These are phyloP conservation scores for Oidium heveae DNA, from an alignment of 2,329 filamentous ascomycete genomes.

Conservation along the genomic window DNA sequence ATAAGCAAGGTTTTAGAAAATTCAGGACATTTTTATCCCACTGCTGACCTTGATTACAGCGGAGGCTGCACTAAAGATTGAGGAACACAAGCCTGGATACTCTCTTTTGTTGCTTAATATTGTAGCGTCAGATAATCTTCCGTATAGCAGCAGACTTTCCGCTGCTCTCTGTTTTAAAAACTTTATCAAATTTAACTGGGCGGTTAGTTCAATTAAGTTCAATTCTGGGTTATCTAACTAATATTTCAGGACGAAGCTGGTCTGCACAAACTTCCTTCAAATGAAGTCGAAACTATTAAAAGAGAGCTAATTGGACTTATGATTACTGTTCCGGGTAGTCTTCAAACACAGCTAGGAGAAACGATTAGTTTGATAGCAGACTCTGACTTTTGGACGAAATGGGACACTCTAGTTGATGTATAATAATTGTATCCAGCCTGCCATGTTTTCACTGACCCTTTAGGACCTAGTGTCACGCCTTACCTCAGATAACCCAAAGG, in stretches of 20 bases:
- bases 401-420: slow-evolving; percentile 84
- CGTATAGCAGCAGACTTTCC: slow-evolving; percentile 58
- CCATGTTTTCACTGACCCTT: slow-evolving; percentile 3
- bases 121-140: slow-evolving; percentile 48
- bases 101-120: slow-evolving; percentile 75
- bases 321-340: slow-evolving; percentile 67
- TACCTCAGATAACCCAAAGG: slow-evolving; percentile 51
- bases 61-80: slow-evolving; percentile 51
- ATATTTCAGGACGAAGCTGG: slow-evolving; percentile 59
- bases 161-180: slow-evolving; percentile 96
- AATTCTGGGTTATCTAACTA: slow-evolving; percentile 3
- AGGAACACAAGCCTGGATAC: slow-evolving; percentile 68
- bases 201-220: slow-evolving; percentile 23
- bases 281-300: slow-evolving; percentile 81
- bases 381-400: slow-evolving; percentile 87
- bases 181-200: slow-evolving; percentile 85
- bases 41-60: slow-evolving; percentile 25
- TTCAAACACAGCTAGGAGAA: slow-evolving; percentile 86
- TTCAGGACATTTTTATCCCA: slow-evolving; percentile 8
- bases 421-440: slow-evolving; percentile 6
- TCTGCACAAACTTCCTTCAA: slow-evolving; percentile 60
- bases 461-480: slow-evolving; percentile 74
- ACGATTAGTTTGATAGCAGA: slow-evolving; percentile 94
- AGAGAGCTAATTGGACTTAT: slow-evolving; percentile 86
- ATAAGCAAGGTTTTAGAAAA: slow-evolving; percentile 52